phyloP scores from a whole-genome alignment of 805 yeast species.

The Candida krabiensis region DNA sequence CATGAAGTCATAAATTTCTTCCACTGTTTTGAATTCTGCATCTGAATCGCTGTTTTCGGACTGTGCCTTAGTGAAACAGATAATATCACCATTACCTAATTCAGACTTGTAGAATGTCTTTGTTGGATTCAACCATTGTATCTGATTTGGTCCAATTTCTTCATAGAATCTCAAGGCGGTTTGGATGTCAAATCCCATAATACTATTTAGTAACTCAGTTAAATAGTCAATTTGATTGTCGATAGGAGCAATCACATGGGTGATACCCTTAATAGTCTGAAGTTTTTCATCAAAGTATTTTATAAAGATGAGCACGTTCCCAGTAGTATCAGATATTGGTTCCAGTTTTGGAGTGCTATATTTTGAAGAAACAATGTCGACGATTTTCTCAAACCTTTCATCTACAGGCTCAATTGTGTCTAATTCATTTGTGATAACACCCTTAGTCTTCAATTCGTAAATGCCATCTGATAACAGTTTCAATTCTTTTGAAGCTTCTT shows the following conservation, averaged over 20 bases:
- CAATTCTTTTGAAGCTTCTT: slow-evolving; percentile 51
- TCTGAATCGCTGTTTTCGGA: slow-evolving; percentile 5
- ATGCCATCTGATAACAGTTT: slow-evolving; percentile 30
- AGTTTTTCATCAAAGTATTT: slow-evolving; percentile 40
- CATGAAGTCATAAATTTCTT: slow-evolving; percentile 53
- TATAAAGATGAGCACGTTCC: slow-evolving; percentile 25
- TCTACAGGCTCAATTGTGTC: slow-evolving; percentile 5
- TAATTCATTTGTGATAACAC: slow-evolving; percentile 6
- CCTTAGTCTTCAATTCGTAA: slow-evolving; percentile 10
- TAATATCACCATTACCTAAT: slow-evolving; percentile 66
- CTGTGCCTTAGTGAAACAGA: slow-evolving; percentile 35
- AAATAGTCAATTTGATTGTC: slow-evolving; percentile 45
- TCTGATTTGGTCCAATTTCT: slow-evolving; percentile 57
- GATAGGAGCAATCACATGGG: slow-evolving; percentile 54
- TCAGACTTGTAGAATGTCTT: slow-evolving; percentile 56
- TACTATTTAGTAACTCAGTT: slow-evolving; percentile 38
- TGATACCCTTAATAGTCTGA: slow-evolving; percentile 62
- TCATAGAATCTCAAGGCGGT: slow-evolving; percentile 48
- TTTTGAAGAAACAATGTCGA: slow-evolving; percentile 13
- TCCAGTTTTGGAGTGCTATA: slow-evolving; percentile 22
- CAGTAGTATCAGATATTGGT: slow-evolving; percentile 19
- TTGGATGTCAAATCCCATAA: slow-evolving; percentile 40
- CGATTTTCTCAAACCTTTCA: slow-evolving; percentile 11
- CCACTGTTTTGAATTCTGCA: slow-evolving; percentile 33
- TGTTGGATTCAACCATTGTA: slow-evolving; percentile 43